Base-by-base conservation (phyloP, 306 rosid genomes). In the Prunus dulcis region DNA sequence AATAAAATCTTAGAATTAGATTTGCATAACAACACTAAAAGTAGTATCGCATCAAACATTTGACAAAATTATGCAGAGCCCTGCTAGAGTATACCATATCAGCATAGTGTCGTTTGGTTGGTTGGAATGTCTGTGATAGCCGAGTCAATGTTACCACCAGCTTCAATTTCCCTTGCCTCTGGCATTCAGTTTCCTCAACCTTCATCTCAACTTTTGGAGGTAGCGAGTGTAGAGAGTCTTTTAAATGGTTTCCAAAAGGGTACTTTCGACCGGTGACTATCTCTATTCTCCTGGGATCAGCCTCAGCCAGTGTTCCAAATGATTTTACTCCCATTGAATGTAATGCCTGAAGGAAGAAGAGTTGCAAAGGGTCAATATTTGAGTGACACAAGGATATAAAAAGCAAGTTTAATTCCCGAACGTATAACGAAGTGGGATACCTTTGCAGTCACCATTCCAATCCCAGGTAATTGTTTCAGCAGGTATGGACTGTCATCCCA, bases 391-490 rank as follows among this genome's bases (percentile, higher is more conserved):
- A 67, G 53, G 18, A 72, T 64, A 63, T 9, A 17, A 73, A 41
- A 64, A 64, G 27, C 13, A 38, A 71, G 20, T 49, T 25, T 17
- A 65, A 27, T 66, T 65, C 67, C 47, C 51, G 78, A 66, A 76
- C 58, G 25, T 80, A 64, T 43, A 38, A 76, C 63, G 50, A 51
- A 58, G 75, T 79, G 56, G 52, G 64, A 75, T 53, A 90, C 98
- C 95, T 95, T 95, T 6, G 98, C 98, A 32, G 98, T 95, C 81
- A 95, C 96, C 96, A 95, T 89, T 77, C 98, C 98, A 75, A 95
- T 95, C 79, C 97, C 98, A 55, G 98, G 97, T 81, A 95, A 83
- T 77, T 95, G 98, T 85, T 90, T 95, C 91, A 95, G 84, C 84
- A 88, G 84, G 83, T 87, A 95, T 18, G 92, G 90, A 80, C 98